phyloP scores from a whole-genome alignment of 192 early-diverging fungal species.

The Paraglomus occultum region DNA sequence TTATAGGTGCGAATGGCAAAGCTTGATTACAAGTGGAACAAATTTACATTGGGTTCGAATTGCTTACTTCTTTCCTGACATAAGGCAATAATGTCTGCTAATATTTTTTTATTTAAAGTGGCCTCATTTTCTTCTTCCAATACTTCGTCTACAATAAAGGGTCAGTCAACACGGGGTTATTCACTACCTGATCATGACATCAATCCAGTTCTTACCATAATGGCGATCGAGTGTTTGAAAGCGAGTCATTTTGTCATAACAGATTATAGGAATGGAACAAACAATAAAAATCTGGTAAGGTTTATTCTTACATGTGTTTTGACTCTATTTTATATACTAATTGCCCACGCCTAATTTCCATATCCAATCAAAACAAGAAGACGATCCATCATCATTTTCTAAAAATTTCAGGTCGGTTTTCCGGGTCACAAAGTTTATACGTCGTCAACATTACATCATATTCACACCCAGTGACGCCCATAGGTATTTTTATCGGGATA shows the following conservation, averaged over 20 bases:
- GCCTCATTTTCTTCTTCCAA: slow-evolving; percentile 50
- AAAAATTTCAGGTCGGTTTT: too few relatives aligned
- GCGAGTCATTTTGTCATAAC: slow-evolving; percentile 13
- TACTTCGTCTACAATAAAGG: slow-evolving; percentile 30
- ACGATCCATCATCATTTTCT: too few relatives aligned
- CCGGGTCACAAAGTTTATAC: too few relatives aligned
- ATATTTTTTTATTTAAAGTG: slow-evolving; percentile 60
- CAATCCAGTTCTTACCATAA: background rate
- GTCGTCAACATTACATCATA: too few relatives aligned
- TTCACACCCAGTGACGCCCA: too few relatives aligned
- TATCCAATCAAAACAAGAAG: too few relatives aligned
- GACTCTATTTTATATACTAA: too few relatives aligned
- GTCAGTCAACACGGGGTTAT: background rate
- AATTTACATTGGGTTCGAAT: background rate
- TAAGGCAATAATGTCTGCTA: slow-evolving; percentile 68
- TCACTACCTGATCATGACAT: background rate
- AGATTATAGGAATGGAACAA: background rate
- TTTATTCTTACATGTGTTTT: too few relatives aligned
- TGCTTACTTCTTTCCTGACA: slow-evolving; percentile 70
- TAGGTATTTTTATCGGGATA: too few relatives aligned
- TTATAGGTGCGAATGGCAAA: background rate
- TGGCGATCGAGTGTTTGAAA: slow-evolving; percentile 29
- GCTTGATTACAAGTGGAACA: background rate
- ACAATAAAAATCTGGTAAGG: too few relatives aligned
- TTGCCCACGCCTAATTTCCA: too few relatives aligned